Percentiles rank a stretch among this genome's conserved stretches.
phyloP scores from a whole-genome alignment of 2,329 filamentous ascomycete species.

The Claviceps fusiformis region DNA sequence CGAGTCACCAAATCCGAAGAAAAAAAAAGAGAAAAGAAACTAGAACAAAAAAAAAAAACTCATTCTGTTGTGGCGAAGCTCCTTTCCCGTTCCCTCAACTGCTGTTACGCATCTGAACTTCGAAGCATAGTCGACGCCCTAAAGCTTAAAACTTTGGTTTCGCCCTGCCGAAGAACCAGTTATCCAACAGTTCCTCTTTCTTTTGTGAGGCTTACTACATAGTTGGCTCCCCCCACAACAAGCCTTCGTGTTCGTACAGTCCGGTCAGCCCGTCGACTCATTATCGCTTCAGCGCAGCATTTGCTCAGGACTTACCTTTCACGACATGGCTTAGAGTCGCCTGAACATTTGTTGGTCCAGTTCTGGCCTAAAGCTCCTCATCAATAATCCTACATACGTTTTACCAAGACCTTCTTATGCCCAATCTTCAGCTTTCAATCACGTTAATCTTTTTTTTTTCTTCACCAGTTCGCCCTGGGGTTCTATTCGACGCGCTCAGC shows the following conservation, averaged over 20 bases:
- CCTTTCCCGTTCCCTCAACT: neutral
- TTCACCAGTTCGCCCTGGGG: neutral
- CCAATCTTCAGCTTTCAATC: neutral
- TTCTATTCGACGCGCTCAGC: neutral
- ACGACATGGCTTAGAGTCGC: slow-evolving; percentile 2
- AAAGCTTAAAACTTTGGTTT: neutral
- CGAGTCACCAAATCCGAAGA: neutral
- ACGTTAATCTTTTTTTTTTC: neutral
- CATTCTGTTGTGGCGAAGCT: slow-evolving; percentile 1
- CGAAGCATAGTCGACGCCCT: neutral
- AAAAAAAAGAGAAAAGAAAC: too few relatives aligned
- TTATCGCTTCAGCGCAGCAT: neutral
- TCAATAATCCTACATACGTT: neutral
- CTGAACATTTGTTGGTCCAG: neutral
- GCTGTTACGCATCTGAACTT: neutral
- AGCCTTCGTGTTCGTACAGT: neutral
- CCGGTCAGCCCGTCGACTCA: neutral
- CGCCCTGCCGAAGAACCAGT: neutral
- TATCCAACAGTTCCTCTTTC: neutral
- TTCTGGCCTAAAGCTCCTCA: neutral
- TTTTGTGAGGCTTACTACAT: neutral
- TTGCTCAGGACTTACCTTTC: neutral
- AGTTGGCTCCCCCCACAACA: neutral
- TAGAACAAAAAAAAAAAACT: neutral
- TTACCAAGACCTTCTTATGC: neutral